Percentiles rank a stretch among this genome's conserved stretches.
These are phyloP conservation scores for Apiospora phragmitis DNA, from an alignment of 2,329 filamentous ascomycete genomes.

Conservation along the genomic window DNA sequence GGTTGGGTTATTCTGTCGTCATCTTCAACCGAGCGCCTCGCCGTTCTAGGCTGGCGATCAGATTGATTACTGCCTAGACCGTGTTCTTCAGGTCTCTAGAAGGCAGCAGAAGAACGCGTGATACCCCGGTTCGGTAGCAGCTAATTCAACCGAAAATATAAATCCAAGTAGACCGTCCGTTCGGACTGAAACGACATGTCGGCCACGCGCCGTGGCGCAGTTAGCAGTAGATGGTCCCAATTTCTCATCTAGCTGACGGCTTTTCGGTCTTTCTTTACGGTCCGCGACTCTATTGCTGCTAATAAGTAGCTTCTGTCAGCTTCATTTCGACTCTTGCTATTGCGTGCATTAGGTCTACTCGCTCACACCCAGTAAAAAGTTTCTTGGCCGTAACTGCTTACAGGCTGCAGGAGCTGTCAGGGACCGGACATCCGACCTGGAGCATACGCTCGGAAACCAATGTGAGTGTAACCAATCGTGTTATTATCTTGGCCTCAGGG, in stretches of 20 bases:
- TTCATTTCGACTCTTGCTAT: neutral
- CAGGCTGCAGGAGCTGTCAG: neutral
- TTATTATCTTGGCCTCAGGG: neutral
- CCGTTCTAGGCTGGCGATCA: neutral
- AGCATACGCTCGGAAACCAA: neutral
- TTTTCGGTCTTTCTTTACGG: neutral
- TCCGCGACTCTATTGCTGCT: neutral
- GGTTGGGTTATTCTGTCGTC: neutral
- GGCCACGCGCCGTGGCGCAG: slow-evolving; percentile 3
- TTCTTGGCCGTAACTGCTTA: slow-evolving; percentile 3
- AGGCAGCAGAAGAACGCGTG: neutral
- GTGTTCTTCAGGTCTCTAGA: neutral
- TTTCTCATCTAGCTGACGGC: neutral
- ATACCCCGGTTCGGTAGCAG: neutral
- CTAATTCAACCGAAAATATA: neutral
- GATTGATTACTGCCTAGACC: neutral
- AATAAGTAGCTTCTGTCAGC: neutral
- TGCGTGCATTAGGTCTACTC: neutral
- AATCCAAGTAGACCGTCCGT: neutral
- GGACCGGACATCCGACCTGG: slow-evolving; percentile 5
- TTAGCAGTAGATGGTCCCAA: neutral
- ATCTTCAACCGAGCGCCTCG: neutral
- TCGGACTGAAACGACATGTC: neutral
- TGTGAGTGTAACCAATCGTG: neutral
- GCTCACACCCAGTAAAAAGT: neutral